These are phyloP conservation scores for Crucibulum laeve DNA, from an alignment of 768 basidiomycete genomes.

Conservation along the genomic window DNA sequence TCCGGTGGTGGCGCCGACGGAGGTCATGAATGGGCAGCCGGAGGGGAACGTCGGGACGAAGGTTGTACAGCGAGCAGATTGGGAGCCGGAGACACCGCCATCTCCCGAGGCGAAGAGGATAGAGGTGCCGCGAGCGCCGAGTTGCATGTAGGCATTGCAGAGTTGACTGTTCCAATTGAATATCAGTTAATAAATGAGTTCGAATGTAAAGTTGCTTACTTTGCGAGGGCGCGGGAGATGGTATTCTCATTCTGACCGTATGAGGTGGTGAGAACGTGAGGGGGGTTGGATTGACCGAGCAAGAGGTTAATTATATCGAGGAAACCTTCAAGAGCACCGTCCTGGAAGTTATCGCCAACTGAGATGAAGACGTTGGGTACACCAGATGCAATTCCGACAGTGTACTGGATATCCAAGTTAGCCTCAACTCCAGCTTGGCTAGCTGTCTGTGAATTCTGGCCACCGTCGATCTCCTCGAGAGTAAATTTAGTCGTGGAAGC, in stretches of 20 bases:
- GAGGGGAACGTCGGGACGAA: slow-evolving; percentile 46
- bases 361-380: slow-evolving; percentile 30
- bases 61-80: slow-evolving; percentile 11
- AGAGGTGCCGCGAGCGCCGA: slow-evolving; percentile 47
- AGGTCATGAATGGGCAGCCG: slow-evolving; percentile 32
- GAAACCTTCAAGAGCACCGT: slow-evolving; percentile 26
- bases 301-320: slow-evolving; percentile 27
- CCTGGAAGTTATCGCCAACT: slow-evolving; percentile 21
- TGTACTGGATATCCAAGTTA: slow-evolving; percentile 30
- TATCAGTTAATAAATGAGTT: not conserved
- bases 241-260: slow-evolving; percentile 44
- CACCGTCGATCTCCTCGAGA: slow-evolving; percentile 45
- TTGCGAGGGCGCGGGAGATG: slow-evolving; percentile 8
- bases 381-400: slow-evolving; percentile 26
- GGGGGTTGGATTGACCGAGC: slow-evolving; percentile 18
- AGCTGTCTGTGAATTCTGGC: slow-evolving; percentile 23
- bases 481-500: slow-evolving; percentile 22
- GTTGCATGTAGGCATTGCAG: slow-evolving; percentile 24
- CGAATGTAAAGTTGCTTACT: not conserved
- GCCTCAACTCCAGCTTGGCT: slow-evolving; percentile 29
- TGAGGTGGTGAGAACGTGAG: slow-evolving; percentile 47
- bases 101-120: slow-evolving; percentile 49
- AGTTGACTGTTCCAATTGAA: slow-evolving; percentile 7
- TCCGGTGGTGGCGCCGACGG: slow-evolving; percentile 35
- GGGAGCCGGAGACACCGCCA: slow-evolving; percentile 26